These are phyloP conservation scores for Venturia carpophila DNA, from an alignment of 2,329 filamentous ascomycete species.

Conservation along the genomic window DNA sequence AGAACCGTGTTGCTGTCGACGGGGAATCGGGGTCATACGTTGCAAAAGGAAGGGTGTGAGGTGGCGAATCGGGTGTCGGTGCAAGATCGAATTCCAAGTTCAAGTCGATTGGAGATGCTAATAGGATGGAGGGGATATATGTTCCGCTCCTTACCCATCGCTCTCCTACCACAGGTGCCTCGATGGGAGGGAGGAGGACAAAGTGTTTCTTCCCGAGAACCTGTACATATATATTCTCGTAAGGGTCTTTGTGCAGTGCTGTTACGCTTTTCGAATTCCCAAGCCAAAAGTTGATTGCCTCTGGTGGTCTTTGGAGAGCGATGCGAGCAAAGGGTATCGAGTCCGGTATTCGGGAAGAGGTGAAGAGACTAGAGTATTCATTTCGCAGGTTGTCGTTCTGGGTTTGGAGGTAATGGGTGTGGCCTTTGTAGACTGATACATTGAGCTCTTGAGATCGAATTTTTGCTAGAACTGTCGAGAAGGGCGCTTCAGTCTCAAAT, in stretches of 20 bases:
- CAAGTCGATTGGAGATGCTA: not conserved
- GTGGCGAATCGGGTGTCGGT: conserved; percentile 30
- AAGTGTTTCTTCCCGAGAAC: conserved; percentile 67
- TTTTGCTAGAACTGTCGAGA: conserved; percentile 54
- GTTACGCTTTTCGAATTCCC: conserved; percentile 56
- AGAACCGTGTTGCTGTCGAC: conserved; percentile 49
- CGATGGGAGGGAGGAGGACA: conserved; percentile 62
- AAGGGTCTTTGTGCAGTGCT: conserved; percentile 72
- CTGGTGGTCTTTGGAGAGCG: conserved; percentile 56
- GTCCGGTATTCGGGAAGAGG: conserved; percentile 48
- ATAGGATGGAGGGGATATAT: conserved; percentile 38
- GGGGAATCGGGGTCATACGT: conserved; percentile 66
- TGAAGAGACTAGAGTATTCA: conserved; percentile 60
- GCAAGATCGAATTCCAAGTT: conserved; percentile 22
- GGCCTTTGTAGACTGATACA: not conserved
- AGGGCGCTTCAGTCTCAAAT: conserved; percentile 56
- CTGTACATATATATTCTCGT: conserved; percentile 79
- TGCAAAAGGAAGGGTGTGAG: conserved; percentile 55
- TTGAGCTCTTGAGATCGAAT: conserved; percentile 49
- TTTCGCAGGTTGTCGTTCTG: conserved; percentile 59
- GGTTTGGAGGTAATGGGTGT: conserved; percentile 5
- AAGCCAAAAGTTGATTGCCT: conserved; percentile 63
- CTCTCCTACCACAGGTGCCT: conserved; percentile 63
- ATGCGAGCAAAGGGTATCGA: conserved; percentile 66
- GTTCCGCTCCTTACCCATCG: conserved; percentile 47